These are phyloP conservation scores for Chloris gayana DNA, from an alignment of 176 grass and related monocot species.

Conservation along the genomic window DNA sequence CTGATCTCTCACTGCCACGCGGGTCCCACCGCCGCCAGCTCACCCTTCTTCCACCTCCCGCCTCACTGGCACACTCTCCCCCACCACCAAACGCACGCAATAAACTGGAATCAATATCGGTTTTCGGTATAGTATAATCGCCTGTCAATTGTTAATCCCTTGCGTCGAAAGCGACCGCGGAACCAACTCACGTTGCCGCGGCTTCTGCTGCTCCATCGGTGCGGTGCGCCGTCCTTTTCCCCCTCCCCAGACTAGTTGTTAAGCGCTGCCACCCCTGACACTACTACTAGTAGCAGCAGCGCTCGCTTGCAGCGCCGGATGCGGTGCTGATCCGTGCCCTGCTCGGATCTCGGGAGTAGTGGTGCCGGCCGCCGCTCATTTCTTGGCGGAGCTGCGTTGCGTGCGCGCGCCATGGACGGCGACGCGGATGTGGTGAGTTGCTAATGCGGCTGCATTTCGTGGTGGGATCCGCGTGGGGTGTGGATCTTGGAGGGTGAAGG, in stretches of 20 bases:
- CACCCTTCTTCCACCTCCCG: conserved; percentile 46
- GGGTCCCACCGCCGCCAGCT: conserved; percentile 7
- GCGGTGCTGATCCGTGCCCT: conserved; percentile 48
- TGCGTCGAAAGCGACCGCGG: conserved; percentile 35
- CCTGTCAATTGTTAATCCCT: conserved; percentile 6
- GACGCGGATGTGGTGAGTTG: conserved; percentile 61
- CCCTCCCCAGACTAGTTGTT: conserved; percentile 22
- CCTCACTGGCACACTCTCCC: conserved; percentile 23
- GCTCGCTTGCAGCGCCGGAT: conserved; percentile 42
- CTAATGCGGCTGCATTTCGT: conserved; percentile 2
- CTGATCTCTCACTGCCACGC: not conserved
- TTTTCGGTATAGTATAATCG: conserved; percentile 9
- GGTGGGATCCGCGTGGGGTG: not conserved
- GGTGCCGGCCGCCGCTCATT: conserved; percentile 17
- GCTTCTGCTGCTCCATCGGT: conserved; percentile 29
- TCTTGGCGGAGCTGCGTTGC: conserved; percentile 7
- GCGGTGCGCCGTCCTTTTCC: conserved; percentile 47
- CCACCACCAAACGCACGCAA: not conserved
- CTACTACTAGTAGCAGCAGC: conserved; percentile 26
- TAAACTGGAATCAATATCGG: conserved; percentile 1
- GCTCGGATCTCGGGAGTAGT: conserved; percentile 41
- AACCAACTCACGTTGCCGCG: conserved; percentile 49
- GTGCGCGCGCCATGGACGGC: conserved; percentile 52
- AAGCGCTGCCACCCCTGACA: conserved; percentile 10
- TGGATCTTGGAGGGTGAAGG: conserved; percentile 17